Evolutionary conservation across 768 basidiomycete genomes (phyloP), one percentile per base, ranked within the genome.

Genomic region (Lepiota subincarnata): DNA sequence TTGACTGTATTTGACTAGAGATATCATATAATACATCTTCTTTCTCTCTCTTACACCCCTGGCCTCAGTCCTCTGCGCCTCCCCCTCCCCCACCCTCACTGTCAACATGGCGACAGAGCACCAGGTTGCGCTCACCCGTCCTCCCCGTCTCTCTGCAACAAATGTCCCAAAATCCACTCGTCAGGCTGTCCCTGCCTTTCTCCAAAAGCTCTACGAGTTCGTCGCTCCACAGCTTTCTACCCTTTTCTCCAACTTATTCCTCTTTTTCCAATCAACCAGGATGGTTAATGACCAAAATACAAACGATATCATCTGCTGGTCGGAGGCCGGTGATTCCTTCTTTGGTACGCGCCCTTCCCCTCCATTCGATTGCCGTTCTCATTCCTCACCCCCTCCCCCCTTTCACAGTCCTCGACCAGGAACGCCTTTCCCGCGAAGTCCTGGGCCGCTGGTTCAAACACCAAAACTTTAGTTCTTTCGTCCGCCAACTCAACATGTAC

Each of bases 401-500:
- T 14, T 3, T 7, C 34, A 4, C 62, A 97, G 95, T 98, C 24
- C 83, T 92, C 35, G 91, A 96, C 68, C 89, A 91, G 61, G 92
- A 96, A 66, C 84, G 85, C 24, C 91, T 98, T 66, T 89, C 92
- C 1, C 82, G 83, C 36, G 89, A 96, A 68, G 82, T 97, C 28
- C 82, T 98, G 6, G 92, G 92, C 2, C 81, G 85, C 39, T 98
- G 89, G 85, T 99, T 98, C 83, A 99, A 99, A 68, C 97, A 98
- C 72, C 85, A 88, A 56, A 97, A 96, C 67, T 98, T 97, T 70
- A 81, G 83, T 53, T 89, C 87, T 31, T 97, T 97, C 61, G 92
- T 95, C 14, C 80, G 92, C 12, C 92, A 97, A 65, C 78, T 95
- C 59, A 97, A 95, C 77, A 94, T 94, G 89, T 97, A 95, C 68